Conservation (phyloP, 2,329 filamentous ascomycete species). For the Clarireedia hainanense region DNA sequence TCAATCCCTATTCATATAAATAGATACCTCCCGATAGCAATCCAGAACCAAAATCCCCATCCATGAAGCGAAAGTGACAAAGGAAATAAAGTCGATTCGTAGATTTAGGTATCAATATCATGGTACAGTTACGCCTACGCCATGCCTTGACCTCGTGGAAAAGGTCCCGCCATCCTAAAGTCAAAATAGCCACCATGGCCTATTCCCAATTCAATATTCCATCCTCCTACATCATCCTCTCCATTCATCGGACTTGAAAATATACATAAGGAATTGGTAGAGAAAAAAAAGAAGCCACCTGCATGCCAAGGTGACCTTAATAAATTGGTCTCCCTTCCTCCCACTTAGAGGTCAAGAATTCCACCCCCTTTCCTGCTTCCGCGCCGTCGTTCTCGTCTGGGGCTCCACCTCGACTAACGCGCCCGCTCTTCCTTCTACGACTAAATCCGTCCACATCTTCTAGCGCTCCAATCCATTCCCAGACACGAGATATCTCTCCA, state of each 20-base stretch:
- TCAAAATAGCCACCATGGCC: neutral
- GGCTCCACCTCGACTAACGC: conserved; percentile 31
- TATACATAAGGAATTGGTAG: neutral
- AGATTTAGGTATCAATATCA: neutral
- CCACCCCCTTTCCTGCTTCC: conserved; percentile 12
- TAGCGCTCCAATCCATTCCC: conserved; percentile 62
- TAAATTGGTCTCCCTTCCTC: conserved; percentile 29
- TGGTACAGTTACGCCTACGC: neutral
- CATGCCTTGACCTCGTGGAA: no score
- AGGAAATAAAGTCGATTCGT: neutral
- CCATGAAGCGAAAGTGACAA: neutral
- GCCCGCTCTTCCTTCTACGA: conserved; percentile 39
- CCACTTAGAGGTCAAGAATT: conserved; percentile 23
- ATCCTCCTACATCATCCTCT: neutral
- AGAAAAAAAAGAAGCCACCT: neutral
- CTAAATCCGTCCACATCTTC: conserved; percentile 30
- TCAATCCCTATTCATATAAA: no score
- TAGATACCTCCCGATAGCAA: neutral
- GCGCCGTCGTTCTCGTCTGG: neutral
- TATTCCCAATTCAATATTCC: neutral
- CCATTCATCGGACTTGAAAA: neutral
- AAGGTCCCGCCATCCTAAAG: neutral
- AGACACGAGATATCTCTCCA: conserved; percentile 58
- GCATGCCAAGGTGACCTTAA: conserved; percentile 11
- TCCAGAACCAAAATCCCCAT: neutral